A percentile compares a stretch with the other conserved stretches of the same genome.
Conservation (phyloP, 441 rosid species). For the Breynia disticha region DNA sequence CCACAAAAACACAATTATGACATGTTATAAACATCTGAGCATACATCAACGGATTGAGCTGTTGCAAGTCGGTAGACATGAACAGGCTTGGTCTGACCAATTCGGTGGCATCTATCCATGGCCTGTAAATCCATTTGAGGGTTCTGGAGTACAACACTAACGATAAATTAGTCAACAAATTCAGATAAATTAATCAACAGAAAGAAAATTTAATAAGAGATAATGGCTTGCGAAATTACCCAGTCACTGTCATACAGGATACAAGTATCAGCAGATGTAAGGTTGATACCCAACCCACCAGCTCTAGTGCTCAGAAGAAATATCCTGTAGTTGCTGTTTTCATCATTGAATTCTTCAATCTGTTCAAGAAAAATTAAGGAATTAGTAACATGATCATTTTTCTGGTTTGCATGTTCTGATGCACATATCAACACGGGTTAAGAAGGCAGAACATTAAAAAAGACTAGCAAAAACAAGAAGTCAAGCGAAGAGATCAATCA, state of each 20-base stretch:
- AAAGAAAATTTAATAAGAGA: neutral
- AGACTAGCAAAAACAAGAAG: no score
- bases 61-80: slow-evolving; percentile 96
- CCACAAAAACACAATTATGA: slow-evolving; percentile 27
- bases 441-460: no score
- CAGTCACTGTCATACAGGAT: slow-evolving; percentile 96
- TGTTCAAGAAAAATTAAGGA: slow-evolving; percentile 15
- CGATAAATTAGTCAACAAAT: no score
- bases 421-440: no score
- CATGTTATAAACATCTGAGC: slow-evolving; percentile 2
- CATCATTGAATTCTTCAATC: slow-evolving; percentile 80
- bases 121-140: slow-evolving; percentile 99
- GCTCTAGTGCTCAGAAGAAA: slow-evolving; percentile 98
- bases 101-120: slow-evolving; percentile 99
- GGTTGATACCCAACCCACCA: slow-evolving; percentile 97
- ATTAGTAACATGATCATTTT: no score
- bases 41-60: slow-evolving; percentile 89
- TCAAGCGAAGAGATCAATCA: no score
- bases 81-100: slow-evolving; percentile 97
- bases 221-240: slow-evolving; percentile 34
- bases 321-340: slow-evolving; percentile 50
- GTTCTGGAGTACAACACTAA: slow-evolving; percentile 38
- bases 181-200: no score
- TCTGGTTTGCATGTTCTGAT: no score
- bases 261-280: slow-evolving; percentile 94